These are phyloP conservation scores for Komagataella ulmi DNA, from an alignment of 805 yeast genomes.

Conservation along the genomic window DNA sequence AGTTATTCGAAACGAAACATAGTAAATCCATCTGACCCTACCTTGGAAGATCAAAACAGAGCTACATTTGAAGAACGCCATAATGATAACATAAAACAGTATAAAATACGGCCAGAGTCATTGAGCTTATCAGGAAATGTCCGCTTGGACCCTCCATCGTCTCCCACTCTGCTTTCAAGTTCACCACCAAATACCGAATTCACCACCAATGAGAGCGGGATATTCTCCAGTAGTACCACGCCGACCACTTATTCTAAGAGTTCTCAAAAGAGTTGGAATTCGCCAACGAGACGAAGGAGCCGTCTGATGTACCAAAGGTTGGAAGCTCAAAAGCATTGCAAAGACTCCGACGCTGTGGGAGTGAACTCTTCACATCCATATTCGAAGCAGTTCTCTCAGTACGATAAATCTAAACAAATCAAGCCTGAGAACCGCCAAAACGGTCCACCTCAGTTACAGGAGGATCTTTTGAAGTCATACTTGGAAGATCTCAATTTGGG, in stretches of 20 bases:
- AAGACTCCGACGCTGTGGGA: not conserved
- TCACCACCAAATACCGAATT: not conserved
- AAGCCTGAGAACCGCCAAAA: not conserved
- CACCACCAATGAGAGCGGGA: not conserved
- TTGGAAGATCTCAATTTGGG: conserved; percentile 28
- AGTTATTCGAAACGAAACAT: not conserved
- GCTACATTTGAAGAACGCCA: not conserved
- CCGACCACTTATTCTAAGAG: not conserved
- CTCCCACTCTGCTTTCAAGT: not conserved
- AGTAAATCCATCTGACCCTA: not conserved
- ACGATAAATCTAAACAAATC: not conserved
- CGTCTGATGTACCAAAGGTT: not conserved
- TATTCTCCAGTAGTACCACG: not conserved
- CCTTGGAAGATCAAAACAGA: not conserved
- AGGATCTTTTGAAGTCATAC: conserved; percentile 44
- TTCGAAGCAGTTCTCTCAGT: not conserved
- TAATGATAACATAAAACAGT: not conserved
- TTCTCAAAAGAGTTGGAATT: conserved; percentile 21
- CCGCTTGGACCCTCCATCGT: not conserved
- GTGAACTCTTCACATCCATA: not conserved
- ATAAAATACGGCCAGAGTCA: not conserved
- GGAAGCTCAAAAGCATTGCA: not conserved
- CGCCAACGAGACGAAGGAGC: conserved; percentile 25
- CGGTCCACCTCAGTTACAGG: conserved; percentile 2
- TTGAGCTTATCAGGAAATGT: not conserved